A percentile compares a stretch with the other conserved stretches of the same genome.
Evolutionary conservation across 2,329 filamentous ascomycete genomes (phyloP).

Genomic region (Chrysoporthe puriensis): DNA sequence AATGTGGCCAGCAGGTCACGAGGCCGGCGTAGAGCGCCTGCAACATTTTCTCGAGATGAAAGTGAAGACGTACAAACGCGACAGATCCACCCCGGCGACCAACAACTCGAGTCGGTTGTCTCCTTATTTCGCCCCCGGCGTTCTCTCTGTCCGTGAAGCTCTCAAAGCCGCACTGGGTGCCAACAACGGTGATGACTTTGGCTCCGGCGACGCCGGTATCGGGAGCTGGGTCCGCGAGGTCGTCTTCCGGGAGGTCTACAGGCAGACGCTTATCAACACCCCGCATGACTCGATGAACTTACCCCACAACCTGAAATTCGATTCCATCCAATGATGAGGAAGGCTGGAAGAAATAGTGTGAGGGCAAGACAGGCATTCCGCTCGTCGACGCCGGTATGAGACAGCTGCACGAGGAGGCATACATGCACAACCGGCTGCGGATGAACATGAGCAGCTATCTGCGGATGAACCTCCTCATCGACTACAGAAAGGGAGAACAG

Average conservation of each 20-base stretch:
- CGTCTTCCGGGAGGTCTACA: slow-evolving; percentile 37
- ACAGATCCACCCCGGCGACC: slow-evolving; percentile 38
- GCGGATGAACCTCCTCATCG: slow-evolving; percentile 65
- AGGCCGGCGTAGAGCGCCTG: slow-evolving; percentile 37
- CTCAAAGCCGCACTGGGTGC: slow-evolving; percentile 24
- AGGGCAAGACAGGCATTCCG: slow-evolving; percentile 65
- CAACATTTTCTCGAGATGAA: slow-evolving; percentile 38
- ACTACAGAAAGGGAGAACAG: slow-evolving; percentile 67
- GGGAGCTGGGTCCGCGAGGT: slow-evolving; percentile 34
- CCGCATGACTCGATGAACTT: slow-evolving; percentile 64
- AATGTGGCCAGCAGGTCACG: slow-evolving; percentile 42
- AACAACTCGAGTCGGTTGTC: slow-evolving; percentile 41
- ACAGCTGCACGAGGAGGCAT: slow-evolving; percentile 59
- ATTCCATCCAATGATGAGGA: slow-evolving; percentile 62
- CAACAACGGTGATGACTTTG: slow-evolving; percentile 24
- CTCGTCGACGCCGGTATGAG: slow-evolving; percentile 72
- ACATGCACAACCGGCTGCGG: slow-evolving; percentile 69
- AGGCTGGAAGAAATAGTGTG: slow-evolving; percentile 63
- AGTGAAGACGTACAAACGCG: slow-evolving; percentile 38
- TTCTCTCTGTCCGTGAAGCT: slow-evolving; percentile 33
- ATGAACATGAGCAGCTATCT: slow-evolving; percentile 70
- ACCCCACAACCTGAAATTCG: slow-evolving; percentile 73
- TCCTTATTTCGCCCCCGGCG: slow-evolving; percentile 40
- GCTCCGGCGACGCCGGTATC: slow-evolving; percentile 27
- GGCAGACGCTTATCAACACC: slow-evolving; percentile 32